Evolutionary conservation across 2,329 filamentous ascomycete species (phyloP).

Genomic region (Cryphonectria japonica): DNA sequence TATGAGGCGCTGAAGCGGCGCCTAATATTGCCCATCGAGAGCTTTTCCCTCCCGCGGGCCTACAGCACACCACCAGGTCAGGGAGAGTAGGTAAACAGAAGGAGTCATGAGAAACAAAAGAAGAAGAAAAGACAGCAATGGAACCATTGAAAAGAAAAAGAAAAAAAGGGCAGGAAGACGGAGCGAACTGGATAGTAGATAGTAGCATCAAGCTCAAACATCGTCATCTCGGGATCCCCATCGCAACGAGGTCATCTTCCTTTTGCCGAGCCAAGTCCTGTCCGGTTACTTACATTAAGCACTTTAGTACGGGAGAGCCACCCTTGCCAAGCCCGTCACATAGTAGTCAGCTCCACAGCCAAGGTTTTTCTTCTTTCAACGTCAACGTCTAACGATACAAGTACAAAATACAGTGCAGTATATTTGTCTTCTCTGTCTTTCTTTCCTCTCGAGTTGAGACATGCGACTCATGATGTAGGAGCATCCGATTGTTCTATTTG

Average conservation of each 20-base stretch:
- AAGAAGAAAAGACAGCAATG: background rate
- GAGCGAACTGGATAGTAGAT: background rate
- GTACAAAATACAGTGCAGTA: too few relatives aligned
- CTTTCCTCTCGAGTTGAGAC: background rate
- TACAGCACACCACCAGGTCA: background rate
- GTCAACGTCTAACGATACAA: background rate
- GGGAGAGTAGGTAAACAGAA: background rate
- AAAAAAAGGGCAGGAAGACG: background rate
- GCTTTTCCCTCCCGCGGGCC: background rate
- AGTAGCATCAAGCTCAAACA: background rate
- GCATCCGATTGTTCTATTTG: background rate
- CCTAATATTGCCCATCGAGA: background rate
- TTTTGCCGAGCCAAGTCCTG: background rate
- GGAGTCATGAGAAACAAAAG: background rate
- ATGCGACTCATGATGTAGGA: constrained; percentile 1
- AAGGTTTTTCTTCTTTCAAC: background rate
- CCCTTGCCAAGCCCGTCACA: constrained; percentile 4
- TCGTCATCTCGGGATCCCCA: background rate
- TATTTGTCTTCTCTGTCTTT: background rate
- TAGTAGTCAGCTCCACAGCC: background rate
- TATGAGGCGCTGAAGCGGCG: background rate
- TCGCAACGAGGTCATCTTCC: background rate
- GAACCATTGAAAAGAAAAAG: background rate
- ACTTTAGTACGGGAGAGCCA: background rate
- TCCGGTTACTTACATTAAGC: too few relatives aligned